These are phyloP conservation scores for Cutaneotrichosporon cavernicola DNA, from an alignment of 1,284 basidiomycete species.

Conservation along the genomic window DNA sequence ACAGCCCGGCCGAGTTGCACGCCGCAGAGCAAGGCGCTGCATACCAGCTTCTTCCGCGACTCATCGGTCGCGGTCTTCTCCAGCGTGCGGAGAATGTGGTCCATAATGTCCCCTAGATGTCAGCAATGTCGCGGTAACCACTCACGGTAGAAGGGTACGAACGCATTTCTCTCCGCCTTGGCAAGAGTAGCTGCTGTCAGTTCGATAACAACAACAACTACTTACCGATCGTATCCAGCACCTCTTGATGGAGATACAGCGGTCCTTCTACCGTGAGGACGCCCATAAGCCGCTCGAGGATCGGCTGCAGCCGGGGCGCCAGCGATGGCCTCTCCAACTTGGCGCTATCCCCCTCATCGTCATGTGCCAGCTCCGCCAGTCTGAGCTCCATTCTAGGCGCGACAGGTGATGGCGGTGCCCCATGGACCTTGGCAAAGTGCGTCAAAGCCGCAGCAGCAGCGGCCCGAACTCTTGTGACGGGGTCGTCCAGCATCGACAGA, in stretches of 20 bases:
- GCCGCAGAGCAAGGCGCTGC: conserved; percentile 82
- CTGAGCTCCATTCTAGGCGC: not conserved
- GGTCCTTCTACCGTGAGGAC: conserved; percentile 26
- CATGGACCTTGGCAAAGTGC: conserved; percentile 79
- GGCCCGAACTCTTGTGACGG: conserved; percentile 72
- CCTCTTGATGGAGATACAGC: conserved; percentile 76
- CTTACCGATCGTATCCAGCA: conserved; percentile 63
- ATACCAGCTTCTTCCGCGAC: conserved; percentile 66
- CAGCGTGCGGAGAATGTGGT: conserved; percentile 58
- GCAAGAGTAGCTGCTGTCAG: conserved; percentile 67
- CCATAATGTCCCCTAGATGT: conserved; percentile 30
- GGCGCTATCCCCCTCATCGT: not conserved
- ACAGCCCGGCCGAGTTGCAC: conserved; percentile 79
- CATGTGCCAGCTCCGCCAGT: not conserved
- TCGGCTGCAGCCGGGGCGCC: conserved; percentile 63
- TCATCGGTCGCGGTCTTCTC: conserved; percentile 61
- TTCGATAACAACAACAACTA: not conserved
- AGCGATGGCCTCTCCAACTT: conserved; percentile 62
- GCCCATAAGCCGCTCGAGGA: conserved; percentile 19
- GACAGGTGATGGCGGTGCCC: not conserved
- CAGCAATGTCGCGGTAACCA: not conserved
- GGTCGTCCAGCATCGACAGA: conserved; percentile 70
- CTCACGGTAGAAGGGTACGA: conserved; percentile 36
- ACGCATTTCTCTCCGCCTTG: conserved; percentile 65
- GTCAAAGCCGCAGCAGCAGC: conserved; percentile 82